Evolutionary conservation across 306 rosid genomes (phyloP).

Genomic region (Rosa lucieae): DNA sequence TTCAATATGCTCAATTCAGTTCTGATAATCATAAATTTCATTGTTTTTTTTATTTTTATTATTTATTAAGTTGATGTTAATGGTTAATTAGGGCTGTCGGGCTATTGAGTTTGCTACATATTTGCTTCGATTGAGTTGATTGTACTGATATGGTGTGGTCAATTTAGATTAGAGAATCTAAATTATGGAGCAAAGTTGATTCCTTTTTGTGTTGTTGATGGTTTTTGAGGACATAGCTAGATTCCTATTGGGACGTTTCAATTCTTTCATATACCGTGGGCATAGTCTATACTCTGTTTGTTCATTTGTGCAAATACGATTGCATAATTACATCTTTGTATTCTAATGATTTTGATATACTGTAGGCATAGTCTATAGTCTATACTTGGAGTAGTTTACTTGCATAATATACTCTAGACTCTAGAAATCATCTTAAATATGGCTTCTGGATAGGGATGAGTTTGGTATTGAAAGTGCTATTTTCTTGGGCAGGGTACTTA

Average conservation of each 20-base stretch:
- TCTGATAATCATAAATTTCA: neutral
- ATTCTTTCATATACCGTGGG: too few relatives aligned
- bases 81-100: neutral
- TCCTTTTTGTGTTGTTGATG: neutral
- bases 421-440: neutral
- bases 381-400: neutral
- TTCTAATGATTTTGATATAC: too few relatives aligned
- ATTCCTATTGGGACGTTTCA: too few relatives aligned
- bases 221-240: neutral
- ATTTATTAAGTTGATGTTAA: too few relatives aligned
- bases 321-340: too few relatives aligned
- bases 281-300: too few relatives aligned
- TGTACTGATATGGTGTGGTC: neutral
- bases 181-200: neutral
- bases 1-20: constrained; percentile 6
- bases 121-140: constrained; percentile 7
- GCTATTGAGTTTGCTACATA: neutral
- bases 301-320: too few relatives aligned
- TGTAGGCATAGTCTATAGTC: too few relatives aligned
- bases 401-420: neutral
- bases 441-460: neutral
- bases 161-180: neutral
- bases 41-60: neutral
- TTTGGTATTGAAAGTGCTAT: constrained; percentile 13
- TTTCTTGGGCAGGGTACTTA: constrained; percentile 66